These are phyloP conservation scores for Carex myosuroides DNA, from an alignment of 176 grass and related monocot species.

Conservation along the genomic window DNA sequence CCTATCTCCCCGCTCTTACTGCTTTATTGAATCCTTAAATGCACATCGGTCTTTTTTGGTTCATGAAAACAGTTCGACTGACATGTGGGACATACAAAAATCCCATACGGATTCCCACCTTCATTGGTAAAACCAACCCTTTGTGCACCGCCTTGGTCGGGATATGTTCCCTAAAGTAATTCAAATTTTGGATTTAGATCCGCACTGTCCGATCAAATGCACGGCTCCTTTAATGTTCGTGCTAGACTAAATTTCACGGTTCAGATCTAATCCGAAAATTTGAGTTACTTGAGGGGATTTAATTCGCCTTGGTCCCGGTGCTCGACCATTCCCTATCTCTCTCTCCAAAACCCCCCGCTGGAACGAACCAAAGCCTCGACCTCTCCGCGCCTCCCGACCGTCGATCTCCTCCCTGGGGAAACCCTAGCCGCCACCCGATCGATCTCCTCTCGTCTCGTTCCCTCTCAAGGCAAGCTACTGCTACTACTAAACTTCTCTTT, in stretches of 20 bases:
- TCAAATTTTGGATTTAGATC: no score
- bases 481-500: background rate
- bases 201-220: no score
- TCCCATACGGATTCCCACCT: no score
- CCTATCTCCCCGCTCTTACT: background rate
- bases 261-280: no score
- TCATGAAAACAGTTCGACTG: no score
- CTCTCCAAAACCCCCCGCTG: background rate
- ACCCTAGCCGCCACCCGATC: background rate
- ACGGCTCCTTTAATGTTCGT: no score
- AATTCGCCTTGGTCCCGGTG: background rate
- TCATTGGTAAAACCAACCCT: no score
- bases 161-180: no score
- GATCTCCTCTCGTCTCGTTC: background rate
- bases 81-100: no score
- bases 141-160: no score
- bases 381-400: background rate
- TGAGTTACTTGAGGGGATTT: no score
- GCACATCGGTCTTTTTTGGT: background rate
- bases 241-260: no score
- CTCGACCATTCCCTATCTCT: background rate
- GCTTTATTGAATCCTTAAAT: background rate
- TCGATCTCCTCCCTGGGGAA: slow-evolving; percentile 2
- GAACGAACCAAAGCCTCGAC: background rate
- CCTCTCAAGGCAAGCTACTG: background rate